Base-by-base conservation (phyloP, 2,329 filamentous ascomycete species). In the Trichoderma citrinoviride region DNA sequence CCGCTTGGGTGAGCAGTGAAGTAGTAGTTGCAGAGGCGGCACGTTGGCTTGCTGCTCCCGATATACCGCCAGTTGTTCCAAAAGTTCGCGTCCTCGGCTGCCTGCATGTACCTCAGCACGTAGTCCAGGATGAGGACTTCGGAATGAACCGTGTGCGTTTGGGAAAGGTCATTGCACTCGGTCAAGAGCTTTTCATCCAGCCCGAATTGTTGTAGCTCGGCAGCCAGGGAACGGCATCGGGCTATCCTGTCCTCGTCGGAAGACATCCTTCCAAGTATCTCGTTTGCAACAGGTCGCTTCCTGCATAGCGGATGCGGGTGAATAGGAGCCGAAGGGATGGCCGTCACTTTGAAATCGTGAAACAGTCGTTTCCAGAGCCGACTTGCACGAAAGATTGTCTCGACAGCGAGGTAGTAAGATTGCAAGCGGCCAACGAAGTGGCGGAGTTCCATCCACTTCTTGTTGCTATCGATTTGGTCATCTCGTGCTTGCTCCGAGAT, bases 1-100 rank as follows among this genome's bases (percentile, higher is more conserved):
- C 69, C 65, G 2, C 70, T 65, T 0, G 68, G 67, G 40, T 74
- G 72, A 0, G 68, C 67, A 1, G 61, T 56, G n/a, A 80, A 77
- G 56, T 78, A 81, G 54, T 75, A 74, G 3, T 69, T 46, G 27
- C 79, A 81, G 1, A 81, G 71, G 0, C 73, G 71, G 40, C 79
- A 81, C 0, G 77, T 75, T 0, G 77, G 77, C 67, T 81, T 81
- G 68, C 77, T 79, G 29, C 70, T 71, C 0, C 77, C 78, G n/a
- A 81, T 77, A 61, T 79, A 80, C 15, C 67, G 70, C 64, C 71
- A 73, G 8, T 68, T 65, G 0, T 65, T 46, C 64, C 76, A 80
- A 70, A 77, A 80, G 0, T 41, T 41, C 0, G 66, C 8, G 44
- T 0, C 56, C 56, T 2, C 50, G 2, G 27, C 14, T 1, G 25